Conservation (phyloP, 1,139 yeast genomes). For the Blastobotrys serpentis region DNA sequence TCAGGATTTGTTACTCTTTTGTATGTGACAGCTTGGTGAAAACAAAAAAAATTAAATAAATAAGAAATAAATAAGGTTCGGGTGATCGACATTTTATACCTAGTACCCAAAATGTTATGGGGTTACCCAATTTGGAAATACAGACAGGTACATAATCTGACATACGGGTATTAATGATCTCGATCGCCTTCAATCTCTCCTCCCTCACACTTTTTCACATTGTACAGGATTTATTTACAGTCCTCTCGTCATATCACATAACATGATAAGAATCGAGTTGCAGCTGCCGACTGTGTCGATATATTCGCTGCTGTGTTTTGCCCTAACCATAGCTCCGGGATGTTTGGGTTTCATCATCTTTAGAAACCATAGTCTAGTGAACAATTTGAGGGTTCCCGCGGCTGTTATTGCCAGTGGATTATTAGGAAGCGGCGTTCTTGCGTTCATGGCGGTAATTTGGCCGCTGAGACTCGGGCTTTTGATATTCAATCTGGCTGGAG, state of each 20-base stretch:
- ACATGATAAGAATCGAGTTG: constrained; percentile 16
- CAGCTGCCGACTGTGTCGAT: constrained; percentile 18
- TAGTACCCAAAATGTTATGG: neutral
- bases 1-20: no score
- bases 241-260: neutral
- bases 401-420: constrained; percentile 6
- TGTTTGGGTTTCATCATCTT: constrained; percentile 11
- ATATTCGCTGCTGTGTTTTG: constrained; percentile 13
- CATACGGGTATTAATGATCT: neutral
- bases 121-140: neutral
- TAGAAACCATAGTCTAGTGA: neutral
- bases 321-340: constrained; percentile 13
- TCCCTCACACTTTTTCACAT: neutral
- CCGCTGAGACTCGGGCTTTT: constrained; percentile 2
- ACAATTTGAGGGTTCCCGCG: neutral
- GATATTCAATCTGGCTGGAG: constrained; percentile 8
- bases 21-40: no score
- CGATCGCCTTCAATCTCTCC: neutral
- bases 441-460: constrained; percentile 4
- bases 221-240: no score
- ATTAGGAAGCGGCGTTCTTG: neutral
- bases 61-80: constrained; percentile 5
- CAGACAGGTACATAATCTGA: neutral
- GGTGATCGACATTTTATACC: neutral
- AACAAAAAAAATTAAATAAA: no score